A percentile compares a stretch with the other conserved stretches of the same genome.
Evolutionary conservation across 169 alveolate genomes (phyloP).

Genomic region (Cryptosporidium andersoni): DNA sequence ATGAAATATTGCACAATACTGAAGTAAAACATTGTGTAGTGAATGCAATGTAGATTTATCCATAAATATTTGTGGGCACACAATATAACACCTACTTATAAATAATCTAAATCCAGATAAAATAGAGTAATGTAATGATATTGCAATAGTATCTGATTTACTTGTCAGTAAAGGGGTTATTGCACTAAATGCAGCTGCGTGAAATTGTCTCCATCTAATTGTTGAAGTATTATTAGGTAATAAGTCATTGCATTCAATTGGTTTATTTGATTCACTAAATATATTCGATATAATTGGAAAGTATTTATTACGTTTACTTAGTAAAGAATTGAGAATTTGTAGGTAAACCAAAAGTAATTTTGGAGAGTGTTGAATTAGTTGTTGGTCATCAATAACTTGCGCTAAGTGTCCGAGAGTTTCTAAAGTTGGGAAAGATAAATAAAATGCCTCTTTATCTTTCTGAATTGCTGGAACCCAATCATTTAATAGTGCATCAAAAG

Average conservation of each 20-base stretch:
- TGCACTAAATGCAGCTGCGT: slow-evolving; percentile 36
- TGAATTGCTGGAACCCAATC: slow-evolving; percentile 70
- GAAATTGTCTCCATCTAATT: slow-evolving; percentile 61
- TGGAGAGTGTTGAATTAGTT: slow-evolving; percentile 66
- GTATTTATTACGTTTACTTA: slow-evolving; percentile 56
- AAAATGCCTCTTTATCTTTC: slow-evolving; percentile 59
- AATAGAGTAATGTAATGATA: slow-evolving; percentile 52
- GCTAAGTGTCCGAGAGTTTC: slow-evolving; percentile 70
- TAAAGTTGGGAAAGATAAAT: slow-evolving; percentile 59
- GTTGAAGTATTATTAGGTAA: slow-evolving; percentile 50
- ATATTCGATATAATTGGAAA: slow-evolving; percentile 26
- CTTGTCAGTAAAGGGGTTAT: slow-evolving; percentile 42
- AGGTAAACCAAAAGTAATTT: slow-evolving; percentile 55
- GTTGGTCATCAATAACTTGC: slow-evolving; percentile 66
- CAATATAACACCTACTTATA: slow-evolving; percentile 38
- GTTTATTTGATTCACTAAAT: slow-evolving; percentile 30
- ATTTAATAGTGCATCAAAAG: slow-evolving; percentile 62
- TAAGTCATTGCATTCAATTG: slow-evolving; percentile 20
- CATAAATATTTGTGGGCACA: slow-evolving; percentile 9
- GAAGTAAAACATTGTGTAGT: slow-evolving; percentile 20
- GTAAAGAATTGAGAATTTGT: slow-evolving; percentile 56
- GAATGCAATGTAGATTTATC: slow-evolving; percentile 12
- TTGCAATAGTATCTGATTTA: slow-evolving; percentile 52
- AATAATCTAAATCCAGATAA: slow-evolving; percentile 58
- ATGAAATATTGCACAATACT: slow-evolving; percentile 65